Evolutionary conservation across 768 basidiomycete species (phyloP), one percentile per base, ranked within the genome.

Genomic region (Lactarius trivialis): DNA sequence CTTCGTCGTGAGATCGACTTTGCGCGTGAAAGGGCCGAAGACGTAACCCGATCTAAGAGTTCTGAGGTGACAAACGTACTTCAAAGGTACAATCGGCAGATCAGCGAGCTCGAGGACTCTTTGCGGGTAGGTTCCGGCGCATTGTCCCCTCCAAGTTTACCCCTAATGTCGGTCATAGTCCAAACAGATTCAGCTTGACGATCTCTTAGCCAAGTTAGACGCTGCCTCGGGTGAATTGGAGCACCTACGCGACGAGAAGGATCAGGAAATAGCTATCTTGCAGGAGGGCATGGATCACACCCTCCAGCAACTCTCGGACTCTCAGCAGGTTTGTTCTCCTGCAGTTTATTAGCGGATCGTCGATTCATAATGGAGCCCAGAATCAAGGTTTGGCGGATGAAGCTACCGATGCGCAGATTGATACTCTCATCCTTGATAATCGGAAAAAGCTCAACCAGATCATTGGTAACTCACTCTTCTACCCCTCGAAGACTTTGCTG

Each of bases 381-480:
- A 87, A 79, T 63, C 89, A 92, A 76, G 89, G 88, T 55, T 76
- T 95, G 36, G 82, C 85, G 28, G 93, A 93, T 68, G 89, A 91
- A 67, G 93, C 95, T 0, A 93, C 91, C 63, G 91, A 92, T 71
- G 90, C 93, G n/a, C 93, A 98, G 73, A 94, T 99, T 69, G 96
- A 98, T 72, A 96, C 87, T 2, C 82, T 99, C 69, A 95, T 99
- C 64, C 79, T 99, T 58, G 97, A 99, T 71, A 89, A 96, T 72
- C 85, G 94, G 72, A 98, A 98, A 81, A 96, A 98, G 76, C 79
- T 99, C 67, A 98, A 99, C 74, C 83, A 93, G 69, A 95, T 99
- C 71, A 98, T 99, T 70, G 91, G 92, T 91, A 33, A 39, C 77
- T 73, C 26, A 14, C 17, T 28, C n/a, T 62, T 58, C 70, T 63